These are phyloP conservation scores for Fennellomyces sp. DNA, from an alignment of 371 early-diverging fungal species.

Conservation along the genomic window DNA sequence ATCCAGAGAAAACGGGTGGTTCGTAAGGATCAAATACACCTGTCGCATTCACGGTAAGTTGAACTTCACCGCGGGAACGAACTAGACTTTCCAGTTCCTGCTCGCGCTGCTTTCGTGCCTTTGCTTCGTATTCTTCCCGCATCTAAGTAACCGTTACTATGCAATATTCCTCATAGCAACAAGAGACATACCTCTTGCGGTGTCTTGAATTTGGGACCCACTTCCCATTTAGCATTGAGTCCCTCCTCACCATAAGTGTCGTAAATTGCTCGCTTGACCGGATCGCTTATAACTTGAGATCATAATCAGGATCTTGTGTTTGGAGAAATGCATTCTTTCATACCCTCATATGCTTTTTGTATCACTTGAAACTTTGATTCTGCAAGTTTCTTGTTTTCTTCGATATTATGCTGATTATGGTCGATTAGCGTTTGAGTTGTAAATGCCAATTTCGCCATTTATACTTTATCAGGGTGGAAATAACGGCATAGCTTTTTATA, in stretches of 20 bases:
- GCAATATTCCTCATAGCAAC: not conserved
- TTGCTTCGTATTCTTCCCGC: slow-evolving; percentile 83
- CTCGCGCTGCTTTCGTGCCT: slow-evolving; percentile 67
- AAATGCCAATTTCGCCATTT: not conserved
- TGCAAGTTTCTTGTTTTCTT: slow-evolving; percentile 55
- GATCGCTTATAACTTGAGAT: slow-evolving; percentile 76
- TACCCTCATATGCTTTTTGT: slow-evolving; percentile 89
- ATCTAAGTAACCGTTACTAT: slow-evolving; percentile 45
- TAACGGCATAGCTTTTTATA: slow-evolving; percentile 82
- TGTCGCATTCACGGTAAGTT: slow-evolving; percentile 57
- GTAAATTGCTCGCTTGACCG: slow-evolving; percentile 83
- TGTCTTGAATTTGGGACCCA: slow-evolving; percentile 78
- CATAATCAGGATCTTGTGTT: not conserved
- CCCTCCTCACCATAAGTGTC: slow-evolving; percentile 94
- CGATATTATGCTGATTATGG: slow-evolving; percentile 19
- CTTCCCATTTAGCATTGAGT: slow-evolving; percentile 72
- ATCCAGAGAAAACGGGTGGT: slow-evolving; percentile 53
- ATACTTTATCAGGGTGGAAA: slow-evolving; percentile 88
- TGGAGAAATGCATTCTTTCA: not conserved
- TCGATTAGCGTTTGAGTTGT: not conserved
- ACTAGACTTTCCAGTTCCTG: slow-evolving; percentile 83
- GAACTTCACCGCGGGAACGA: slow-evolving; percentile 63
- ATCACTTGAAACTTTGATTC: slow-evolving; percentile 82
- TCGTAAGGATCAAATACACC: slow-evolving; percentile 61
- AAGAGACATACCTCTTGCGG: slow-evolving; percentile 71